Percentiles rank a stretch among this genome's conserved stretches.
phyloP scores from a whole-genome alignment of 169 alveolate genomes.

The Plasmodium gallinaceum region DNA sequence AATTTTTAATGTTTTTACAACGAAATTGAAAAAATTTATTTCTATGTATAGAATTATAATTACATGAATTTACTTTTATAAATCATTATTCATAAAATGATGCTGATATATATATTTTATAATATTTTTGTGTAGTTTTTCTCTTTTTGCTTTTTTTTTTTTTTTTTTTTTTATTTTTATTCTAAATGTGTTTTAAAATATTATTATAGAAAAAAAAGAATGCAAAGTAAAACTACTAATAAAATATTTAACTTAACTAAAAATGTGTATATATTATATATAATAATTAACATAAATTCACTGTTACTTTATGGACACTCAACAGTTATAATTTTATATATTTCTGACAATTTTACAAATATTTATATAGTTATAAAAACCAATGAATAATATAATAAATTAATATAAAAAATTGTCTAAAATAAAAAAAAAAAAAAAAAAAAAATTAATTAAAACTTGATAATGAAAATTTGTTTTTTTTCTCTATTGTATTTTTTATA shows the following conservation, averaged over 20 bases:
- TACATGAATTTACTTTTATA: too few relatives aligned
- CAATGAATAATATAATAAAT: too few relatives aligned
- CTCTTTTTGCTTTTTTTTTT: constrained; percentile 11
- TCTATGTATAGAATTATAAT: too few relatives aligned
- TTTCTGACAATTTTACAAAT: background rate
- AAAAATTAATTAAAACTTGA: background rate
- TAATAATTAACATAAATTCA: constrained; percentile 22
- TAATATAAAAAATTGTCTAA: background rate
- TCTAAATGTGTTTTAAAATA: constrained; percentile 1
- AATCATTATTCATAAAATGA: constrained; percentile 21
- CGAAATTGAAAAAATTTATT: too few relatives aligned
- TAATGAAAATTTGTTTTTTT: background rate
- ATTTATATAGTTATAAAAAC: background rate
- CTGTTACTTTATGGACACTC: constrained; percentile 22
- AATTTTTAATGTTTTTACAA: too few relatives aligned
- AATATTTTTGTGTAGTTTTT: constrained; percentile 14
- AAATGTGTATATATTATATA: constrained; percentile 59
- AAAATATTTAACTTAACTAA: constrained; percentile 60
- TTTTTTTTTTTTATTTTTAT: constrained; percentile 14
- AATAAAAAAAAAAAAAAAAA: background rate
- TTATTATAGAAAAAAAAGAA: constrained; percentile 32
- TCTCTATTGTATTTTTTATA: background rate
- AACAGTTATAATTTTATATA: constrained; percentile 28
- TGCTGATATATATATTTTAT: constrained; percentile 22
- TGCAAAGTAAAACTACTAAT: constrained; percentile 52